Evolutionary conservation across 495 filamentous ascomycete genomes (phyloP).

Genomic region (Penicillium steckii): DNA sequence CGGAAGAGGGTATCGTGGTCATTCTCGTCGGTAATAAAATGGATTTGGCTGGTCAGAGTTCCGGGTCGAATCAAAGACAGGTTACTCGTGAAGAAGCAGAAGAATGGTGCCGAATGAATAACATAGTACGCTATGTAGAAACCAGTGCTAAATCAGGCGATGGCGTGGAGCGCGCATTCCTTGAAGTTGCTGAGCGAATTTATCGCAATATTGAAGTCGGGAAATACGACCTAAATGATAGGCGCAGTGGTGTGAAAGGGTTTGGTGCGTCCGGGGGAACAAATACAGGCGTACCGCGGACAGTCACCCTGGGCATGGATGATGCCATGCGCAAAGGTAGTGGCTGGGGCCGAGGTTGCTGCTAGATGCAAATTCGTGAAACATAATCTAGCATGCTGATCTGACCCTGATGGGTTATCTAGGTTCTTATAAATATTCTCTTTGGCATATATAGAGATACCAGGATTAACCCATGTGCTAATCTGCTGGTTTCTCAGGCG

Average conservation of each 20-base stretch:
- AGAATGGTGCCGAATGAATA: slow-evolving; percentile 81
- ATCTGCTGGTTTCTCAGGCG: no score
- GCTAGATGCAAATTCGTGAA: slow-evolving; percentile 25
- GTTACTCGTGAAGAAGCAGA: slow-evolving; percentile 78
- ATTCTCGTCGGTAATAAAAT: slow-evolving; percentile 94
- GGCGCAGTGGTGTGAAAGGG: slow-evolving; percentile 89
- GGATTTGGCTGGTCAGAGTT: slow-evolving; percentile 62
- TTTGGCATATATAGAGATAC: no score
- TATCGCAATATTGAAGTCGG: slow-evolving; percentile 94
- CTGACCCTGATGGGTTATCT: background rate
- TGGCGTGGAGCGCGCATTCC: slow-evolving; percentile 88
- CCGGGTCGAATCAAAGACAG: slow-evolving; percentile 64
- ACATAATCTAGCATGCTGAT: background rate
- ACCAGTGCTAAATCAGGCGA: slow-evolving; percentile 94
- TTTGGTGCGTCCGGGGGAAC: slow-evolving; percentile 53
- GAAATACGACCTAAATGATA: slow-evolving; percentile 90
- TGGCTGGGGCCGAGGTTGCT: slow-evolving; percentile 49
- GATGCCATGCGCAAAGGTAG: slow-evolving; percentile 50
- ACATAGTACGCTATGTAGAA: slow-evolving; percentile 86
- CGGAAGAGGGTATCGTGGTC: slow-evolving; percentile 89
- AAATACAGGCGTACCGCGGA: slow-evolving; percentile 42
- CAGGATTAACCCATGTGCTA: no score
- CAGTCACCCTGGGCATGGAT: slow-evolving; percentile 57
- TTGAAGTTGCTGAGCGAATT: slow-evolving; percentile 89
- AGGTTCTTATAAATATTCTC: no score